Evolutionary conservation across 768 basidiomycete genomes (phyloP).

Genomic region (Termitomyces titanicus): DNA sequence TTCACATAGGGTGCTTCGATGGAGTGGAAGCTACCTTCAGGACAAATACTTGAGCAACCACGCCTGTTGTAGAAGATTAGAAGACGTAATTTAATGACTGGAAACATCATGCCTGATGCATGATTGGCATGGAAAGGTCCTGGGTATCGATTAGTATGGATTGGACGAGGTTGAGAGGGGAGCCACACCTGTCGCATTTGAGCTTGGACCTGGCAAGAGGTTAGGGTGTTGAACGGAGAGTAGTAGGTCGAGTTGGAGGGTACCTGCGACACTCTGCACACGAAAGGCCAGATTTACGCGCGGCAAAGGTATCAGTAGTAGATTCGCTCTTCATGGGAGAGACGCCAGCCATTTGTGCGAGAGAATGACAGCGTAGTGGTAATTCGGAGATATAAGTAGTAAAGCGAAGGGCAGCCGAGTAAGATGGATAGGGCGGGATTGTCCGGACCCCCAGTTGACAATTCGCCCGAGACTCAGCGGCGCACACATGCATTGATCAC

Average conservation of each 20-base stretch:
- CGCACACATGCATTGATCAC: not conserved
- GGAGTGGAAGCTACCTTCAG: constrained; percentile 33
- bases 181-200: constrained; percentile 44
- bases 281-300: constrained; percentile 39
- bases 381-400: not conserved
- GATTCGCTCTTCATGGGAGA: constrained; percentile 6
- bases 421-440: not conserved
- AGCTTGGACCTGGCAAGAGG: constrained; percentile 52
- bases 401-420: not conserved
- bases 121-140: constrained; percentile 51
- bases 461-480: not conserved
- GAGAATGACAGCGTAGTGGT: not conserved
- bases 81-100: not conserved
- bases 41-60: constrained; percentile 50
- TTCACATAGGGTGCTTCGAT: not conserved
- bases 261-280: constrained; percentile 54
- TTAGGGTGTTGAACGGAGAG: constrained; percentile 4
- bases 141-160: constrained; percentile 18
- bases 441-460: not conserved
- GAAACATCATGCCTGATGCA: constrained; percentile 32
- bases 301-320: constrained; percentile 10
- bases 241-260: not conserved
- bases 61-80: constrained; percentile 25
- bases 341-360: not conserved
- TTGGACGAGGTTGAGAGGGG: not conserved